Evolutionary conservation across 371 early-diverging fungal genomes (phyloP).

Genomic region (Choanephora cucurbitarum): DNA sequence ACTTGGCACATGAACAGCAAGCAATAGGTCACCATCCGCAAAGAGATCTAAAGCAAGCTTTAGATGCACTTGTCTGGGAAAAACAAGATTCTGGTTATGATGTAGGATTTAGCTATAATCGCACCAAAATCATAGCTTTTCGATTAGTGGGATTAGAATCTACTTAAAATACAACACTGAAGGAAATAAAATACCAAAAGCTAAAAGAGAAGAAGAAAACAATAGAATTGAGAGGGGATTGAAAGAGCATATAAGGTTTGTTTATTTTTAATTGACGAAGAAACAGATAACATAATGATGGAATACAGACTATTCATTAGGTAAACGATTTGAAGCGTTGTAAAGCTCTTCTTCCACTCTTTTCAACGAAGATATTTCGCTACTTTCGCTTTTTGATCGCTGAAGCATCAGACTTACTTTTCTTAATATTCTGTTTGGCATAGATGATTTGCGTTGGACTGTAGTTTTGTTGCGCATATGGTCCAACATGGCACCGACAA

Average conservation of each 20-base stretch:
- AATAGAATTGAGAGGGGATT: too few species aligned
- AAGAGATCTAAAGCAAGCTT: neutral
- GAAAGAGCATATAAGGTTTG: too few species aligned
- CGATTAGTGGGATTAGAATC: neutral
- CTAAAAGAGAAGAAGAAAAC: too few species aligned
- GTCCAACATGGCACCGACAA: slow-evolving; percentile 14
- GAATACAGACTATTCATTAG: neutral
- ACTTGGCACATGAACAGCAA: slow-evolving; percentile 1
- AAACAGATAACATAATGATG: too few species aligned
- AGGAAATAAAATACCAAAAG: neutral
- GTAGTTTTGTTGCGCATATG: slow-evolving; percentile 1
- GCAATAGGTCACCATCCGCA: neutral
- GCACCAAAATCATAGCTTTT: neutral
- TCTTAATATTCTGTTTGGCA: slow-evolving; percentile 11
- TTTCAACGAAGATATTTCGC: neutral
- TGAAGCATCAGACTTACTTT: slow-evolving; percentile 16
- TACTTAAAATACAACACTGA: too few species aligned
- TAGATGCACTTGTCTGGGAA: neutral
- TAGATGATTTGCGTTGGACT: neutral
- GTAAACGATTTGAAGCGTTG: neutral
- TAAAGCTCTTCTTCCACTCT: neutral
- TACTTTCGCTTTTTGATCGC: slow-evolving; percentile 19
- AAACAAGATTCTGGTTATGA: neutral
- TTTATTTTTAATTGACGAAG: too few species aligned
- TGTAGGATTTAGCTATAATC: neutral